phyloP scores from a whole-genome alignment of 441 rosid species.

The Aleurites moluccanus region DNA sequence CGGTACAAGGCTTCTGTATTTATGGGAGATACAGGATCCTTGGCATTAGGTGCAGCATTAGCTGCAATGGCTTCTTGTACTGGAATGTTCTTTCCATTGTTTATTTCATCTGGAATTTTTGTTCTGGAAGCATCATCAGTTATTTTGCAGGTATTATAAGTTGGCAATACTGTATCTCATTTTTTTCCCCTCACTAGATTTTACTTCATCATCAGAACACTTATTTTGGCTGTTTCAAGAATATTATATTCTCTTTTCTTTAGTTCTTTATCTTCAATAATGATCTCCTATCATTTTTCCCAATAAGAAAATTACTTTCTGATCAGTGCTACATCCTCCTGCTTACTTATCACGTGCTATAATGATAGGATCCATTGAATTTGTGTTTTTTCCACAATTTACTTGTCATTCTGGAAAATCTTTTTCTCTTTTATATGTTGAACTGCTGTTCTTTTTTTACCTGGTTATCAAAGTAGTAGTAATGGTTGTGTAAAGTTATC shows the following conservation, averaged over 20 bases:
- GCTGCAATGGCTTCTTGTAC: constrained; percentile 96
- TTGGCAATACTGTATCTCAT: background rate
- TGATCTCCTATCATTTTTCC: background rate
- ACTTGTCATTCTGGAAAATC: background rate
- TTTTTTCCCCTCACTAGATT: background rate
- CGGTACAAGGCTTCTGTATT: constrained; percentile 76
- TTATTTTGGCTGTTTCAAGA: background rate
- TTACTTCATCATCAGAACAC: background rate
- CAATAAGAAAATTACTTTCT: background rate
- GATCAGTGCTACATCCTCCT: background rate
- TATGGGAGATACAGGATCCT: constrained; percentile 84
- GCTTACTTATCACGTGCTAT: background rate
- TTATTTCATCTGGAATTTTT: constrained; percentile 77
- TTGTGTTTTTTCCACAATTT: background rate
- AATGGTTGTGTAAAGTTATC: background rate
- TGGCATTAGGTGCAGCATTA: constrained; percentile 89
- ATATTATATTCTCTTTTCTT: background rate
- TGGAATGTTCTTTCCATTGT: constrained; percentile 89
- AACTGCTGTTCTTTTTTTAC: background rate
- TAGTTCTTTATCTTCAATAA: background rate
- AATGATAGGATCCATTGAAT: background rate
- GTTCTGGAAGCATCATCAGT: constrained; percentile 63
- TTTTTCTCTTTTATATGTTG: background rate
- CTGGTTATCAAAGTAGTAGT: background rate
- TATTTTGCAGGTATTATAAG: constrained; percentile 59